Conservation (phyloP, 495 filamentous ascomycete species). For the Alectoria sarmentosa region DNA sequence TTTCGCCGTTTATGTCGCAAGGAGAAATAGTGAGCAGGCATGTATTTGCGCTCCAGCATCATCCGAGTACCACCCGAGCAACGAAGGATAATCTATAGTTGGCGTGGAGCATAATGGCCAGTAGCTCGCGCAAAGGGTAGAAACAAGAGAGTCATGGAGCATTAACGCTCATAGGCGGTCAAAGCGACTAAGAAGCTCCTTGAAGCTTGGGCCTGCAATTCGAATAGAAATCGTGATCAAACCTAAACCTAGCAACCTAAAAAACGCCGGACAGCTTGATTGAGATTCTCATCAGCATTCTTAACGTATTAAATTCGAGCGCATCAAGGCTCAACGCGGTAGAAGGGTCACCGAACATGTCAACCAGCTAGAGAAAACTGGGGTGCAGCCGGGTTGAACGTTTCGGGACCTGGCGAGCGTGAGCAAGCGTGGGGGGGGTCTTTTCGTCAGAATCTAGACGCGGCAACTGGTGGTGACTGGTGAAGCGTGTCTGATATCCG, state of each 20-base stretch:
- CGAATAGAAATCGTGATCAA: conserved; percentile 11
- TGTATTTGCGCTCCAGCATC: conserved; percentile 25
- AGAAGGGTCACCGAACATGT: conserved; percentile 16
- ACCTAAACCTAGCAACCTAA: conserved; percentile 17
- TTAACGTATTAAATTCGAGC: conserved; percentile 8
- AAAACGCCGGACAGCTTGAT: conserved; percentile 15
- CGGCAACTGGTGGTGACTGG: not conserved
- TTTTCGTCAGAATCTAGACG: not conserved
- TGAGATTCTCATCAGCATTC: not conserved
- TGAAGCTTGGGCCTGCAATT: conserved; percentile 21
- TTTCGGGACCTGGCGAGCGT: conserved; percentile 10
- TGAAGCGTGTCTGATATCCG: conserved; percentile 4
- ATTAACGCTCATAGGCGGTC: conserved; percentile 24
- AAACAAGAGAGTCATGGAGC: conserved; percentile 14
- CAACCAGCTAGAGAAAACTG: conserved; percentile 12
- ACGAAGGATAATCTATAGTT: conserved; percentile 21
- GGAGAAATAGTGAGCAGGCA: conserved; percentile 15
- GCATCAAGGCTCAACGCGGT: conserved; percentile 14
- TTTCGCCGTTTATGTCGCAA: conserved; percentile 21
- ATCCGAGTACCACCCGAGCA: conserved; percentile 19
- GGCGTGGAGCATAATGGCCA: conserved; percentile 24
- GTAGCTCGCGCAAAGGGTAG: conserved; percentile 23
- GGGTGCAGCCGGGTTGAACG: conserved; percentile 8
- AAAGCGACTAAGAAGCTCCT: conserved; percentile 24
- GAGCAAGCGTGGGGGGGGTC: conserved; percentile 5